Base-by-base conservation (phyloP, 345 rosid genomes). In the Sisymbrium altissimum region DNA sequence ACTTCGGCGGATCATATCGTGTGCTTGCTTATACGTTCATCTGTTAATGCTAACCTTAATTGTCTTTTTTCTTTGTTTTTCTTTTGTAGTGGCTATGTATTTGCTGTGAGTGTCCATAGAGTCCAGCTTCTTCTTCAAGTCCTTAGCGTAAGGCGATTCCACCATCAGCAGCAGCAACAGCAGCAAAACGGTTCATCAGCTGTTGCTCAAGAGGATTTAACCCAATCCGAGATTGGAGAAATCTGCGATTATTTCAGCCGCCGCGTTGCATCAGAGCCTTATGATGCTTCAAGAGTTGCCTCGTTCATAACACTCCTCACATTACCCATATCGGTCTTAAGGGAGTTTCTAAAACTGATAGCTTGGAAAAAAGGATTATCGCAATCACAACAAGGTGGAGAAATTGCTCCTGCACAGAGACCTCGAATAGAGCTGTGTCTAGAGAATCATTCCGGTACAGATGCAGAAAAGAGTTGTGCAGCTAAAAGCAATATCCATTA, bases 111-210 rank as follows among this genome's bases (percentile, higher is more conserved):
- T 35, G 97, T 96, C 58, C 98, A 96, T 81, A 81, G 99, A 84
- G 98, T 90, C 78, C 99, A 96, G 72, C 99, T 96, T 76, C 97
- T 96, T 73, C 97, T 96, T 57, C 99, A 96, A 79, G 97, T 96
- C 74, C 91, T 90, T 56, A 96, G 99, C 66, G 97, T 90, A 61
- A 92, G 86, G 80, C 93, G 98, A 69, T 89, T 89, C 81, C 97
- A 96, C 76, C 96, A 94, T 33, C 93, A 87, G 64, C 97, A 87
- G 64, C 97, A 91, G 71, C 97, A 83, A 9, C 98, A 86, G 44
- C 80, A 65, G 40, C 98, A 90, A 76, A 92, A 86, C 55, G 95
- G 87, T 48, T 84, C 87, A 74, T 59, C 88, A 18, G 78, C 76
- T 13, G 61, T 83, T 74, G 87, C 88, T 76, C 99, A 86, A 79